A percentile compares a stretch with the other conserved stretches of the same genome.
Evolutionary conservation across 1,284 basidiomycete species (phyloP).

Genomic region (Rugosomyces carneus): DNA sequence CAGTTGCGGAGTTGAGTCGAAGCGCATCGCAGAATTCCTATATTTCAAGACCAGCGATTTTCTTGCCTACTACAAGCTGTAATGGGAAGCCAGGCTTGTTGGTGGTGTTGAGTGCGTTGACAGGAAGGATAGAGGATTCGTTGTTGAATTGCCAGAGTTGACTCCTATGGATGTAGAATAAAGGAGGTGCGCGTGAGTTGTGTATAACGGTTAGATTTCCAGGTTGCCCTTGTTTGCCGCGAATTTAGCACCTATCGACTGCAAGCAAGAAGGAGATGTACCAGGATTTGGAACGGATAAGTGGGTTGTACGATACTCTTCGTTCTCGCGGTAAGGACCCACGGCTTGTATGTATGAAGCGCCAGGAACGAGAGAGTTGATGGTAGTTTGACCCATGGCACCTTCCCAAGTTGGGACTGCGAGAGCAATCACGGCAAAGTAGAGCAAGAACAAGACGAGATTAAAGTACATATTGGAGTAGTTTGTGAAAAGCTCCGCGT

Average conservation of each 20-base stretch:
- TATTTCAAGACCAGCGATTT: slow-evolving; percentile 34
- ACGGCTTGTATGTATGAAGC: slow-evolving; percentile 42
- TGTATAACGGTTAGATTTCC: slow-evolving; percentile 33
- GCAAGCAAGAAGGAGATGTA: slow-evolving; percentile 10
- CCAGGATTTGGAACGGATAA: slow-evolving; percentile 31
- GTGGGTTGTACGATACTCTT: slow-evolving; percentile 24
- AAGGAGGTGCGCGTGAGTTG: slow-evolving; percentile 30
- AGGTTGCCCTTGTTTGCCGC: slow-evolving; percentile 12
- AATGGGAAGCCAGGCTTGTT: slow-evolving; percentile 35
- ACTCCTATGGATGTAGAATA: slow-evolving; percentile 49
- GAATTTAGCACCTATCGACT: not conserved
- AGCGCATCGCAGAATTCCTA: too few relatives aligned
- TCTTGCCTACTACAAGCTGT: slow-evolving; percentile 38
- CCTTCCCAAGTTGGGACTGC: slow-evolving; percentile 45
- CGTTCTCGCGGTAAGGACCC: slow-evolving; percentile 22
- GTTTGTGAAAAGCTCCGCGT: not conserved
- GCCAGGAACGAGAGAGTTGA: slow-evolving; percentile 46
- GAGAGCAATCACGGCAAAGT: slow-evolving; percentile 22
- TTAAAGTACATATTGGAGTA: slow-evolving; percentile 9
- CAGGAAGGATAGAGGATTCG: slow-evolving; percentile 45
- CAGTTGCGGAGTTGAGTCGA: too few relatives aligned
- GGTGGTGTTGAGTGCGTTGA: slow-evolving; percentile 51
- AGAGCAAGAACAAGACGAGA: slow-evolving; percentile 19
- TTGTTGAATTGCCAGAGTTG: slow-evolving; percentile 52
- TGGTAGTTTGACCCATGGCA: slow-evolving; percentile 31